phyloP scores from a whole-genome alignment of 2,329 filamentous ascomycete species.

The Arthrinium puccinioides region DNA sequence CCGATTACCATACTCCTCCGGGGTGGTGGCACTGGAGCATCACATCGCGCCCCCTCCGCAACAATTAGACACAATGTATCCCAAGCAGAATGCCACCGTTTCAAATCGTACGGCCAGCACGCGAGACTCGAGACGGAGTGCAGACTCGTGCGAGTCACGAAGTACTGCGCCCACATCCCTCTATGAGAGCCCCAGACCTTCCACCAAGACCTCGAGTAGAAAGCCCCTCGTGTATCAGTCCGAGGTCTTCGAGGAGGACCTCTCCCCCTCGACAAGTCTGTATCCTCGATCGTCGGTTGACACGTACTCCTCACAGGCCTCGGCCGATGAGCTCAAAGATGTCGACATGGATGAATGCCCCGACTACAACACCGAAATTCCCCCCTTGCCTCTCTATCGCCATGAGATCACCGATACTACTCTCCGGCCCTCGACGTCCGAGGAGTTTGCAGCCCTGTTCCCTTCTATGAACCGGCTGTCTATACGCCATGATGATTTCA shows the following conservation, averaged over 20 bases:
- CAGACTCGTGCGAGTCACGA: slow-evolving; percentile 36
- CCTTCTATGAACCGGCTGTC: slow-evolving; percentile 74
- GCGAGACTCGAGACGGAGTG: slow-evolving; percentile 32
- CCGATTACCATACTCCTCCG: too few species aligned
- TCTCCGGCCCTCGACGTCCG: slow-evolving; percentile 69
- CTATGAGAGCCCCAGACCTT: slow-evolving; percentile 31
- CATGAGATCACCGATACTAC: slow-evolving; percentile 57
- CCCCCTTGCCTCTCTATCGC: slow-evolving; percentile 50
- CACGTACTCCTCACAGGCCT: slow-evolving; percentile 70
- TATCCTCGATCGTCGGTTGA: slow-evolving; percentile 58
- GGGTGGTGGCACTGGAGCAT: too few species aligned
- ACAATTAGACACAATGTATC: slow-evolving; percentile 25
- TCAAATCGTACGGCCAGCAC: slow-evolving; percentile 31
- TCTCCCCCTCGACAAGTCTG: slow-evolving; percentile 32
- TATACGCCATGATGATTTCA: slow-evolving; percentile 86
- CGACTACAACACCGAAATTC: slow-evolving; percentile 32
- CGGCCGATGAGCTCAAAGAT: slow-evolving; percentile 47
- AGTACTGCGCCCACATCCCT: slow-evolving; percentile 42
- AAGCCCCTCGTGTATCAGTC: slow-evolving; percentile 12
- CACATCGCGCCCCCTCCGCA: too few species aligned
- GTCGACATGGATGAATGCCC: slow-evolving; percentile 25
- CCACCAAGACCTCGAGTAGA: slow-evolving; percentile 24
- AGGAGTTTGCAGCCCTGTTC: slow-evolving; percentile 78
- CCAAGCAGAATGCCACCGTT: slow-evolving; percentile 22
- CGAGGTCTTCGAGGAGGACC: slow-evolving; percentile 21